Evolutionary conservation across 768 basidiomycete species (phyloP), one percentile per base, ranked within the genome.

Genomic region (Hygrophoropsis aurantiaca): DNA sequence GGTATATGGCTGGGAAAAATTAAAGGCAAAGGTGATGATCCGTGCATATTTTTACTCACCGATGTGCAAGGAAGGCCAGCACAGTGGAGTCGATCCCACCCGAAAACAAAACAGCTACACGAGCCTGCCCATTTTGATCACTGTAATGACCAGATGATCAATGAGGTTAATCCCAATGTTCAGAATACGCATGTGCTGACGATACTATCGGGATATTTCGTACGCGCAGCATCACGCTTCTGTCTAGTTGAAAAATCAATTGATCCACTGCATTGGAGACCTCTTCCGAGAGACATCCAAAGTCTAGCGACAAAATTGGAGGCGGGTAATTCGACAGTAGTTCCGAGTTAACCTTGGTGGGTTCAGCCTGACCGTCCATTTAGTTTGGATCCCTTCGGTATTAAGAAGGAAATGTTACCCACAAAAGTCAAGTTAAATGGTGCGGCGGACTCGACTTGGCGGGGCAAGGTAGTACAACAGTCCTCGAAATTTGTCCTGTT

Each of bases 1-100:
- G 89, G 83, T 26, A 93, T 61, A 61, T 90, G 80, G 49, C 93
- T 94, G 50, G 19, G 37, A 37, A 44, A 50, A 42, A 30, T 33
- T 16, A 34, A 43, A 20, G 47, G 37, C 2, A 13, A 40, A 6
- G 11, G 6, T 42, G 18, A 16, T 15, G 13, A 36, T 25, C 37
- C 5, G 27, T 25, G 11, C 6, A 35, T 21, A 11, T 27, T 13
- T 30, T 21, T 24, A 58, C 78, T 42, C 58, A 90, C 87, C 72
- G 73, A 58, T 94, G 79, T 1, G 92, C 88, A 5, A 99, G 72
- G 58, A 80, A 85, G 0, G 94, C 82, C 6, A 98, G 58, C 33
- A 90, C 70, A 1, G 94, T 86, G 10, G 86, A 97, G 62, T 99
- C 97, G 36, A 99, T 91, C 0, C 97, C 97, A 24, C 97, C 97